Conservation (phyloP, 2,329 filamentous ascomycete species). For the Xylariaceae sp. region DNA sequence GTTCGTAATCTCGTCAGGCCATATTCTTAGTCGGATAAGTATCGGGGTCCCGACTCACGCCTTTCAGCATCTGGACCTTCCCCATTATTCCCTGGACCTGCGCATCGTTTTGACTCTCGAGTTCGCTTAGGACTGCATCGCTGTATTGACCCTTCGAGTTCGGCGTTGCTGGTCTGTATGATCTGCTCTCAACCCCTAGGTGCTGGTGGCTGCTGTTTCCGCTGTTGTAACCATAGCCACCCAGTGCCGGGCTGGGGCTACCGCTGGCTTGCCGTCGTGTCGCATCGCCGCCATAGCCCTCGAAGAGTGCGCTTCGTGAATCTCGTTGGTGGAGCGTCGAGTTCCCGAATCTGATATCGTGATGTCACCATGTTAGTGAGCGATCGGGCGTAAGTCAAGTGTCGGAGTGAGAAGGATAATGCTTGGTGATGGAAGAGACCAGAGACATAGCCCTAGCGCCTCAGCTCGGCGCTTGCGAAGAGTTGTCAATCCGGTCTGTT, state of each 20-base stretch:
- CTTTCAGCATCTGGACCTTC: conserved; percentile 86
- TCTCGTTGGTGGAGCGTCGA: conserved; percentile 72
- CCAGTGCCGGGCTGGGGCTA: conserved; percentile 41
- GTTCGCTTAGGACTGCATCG: conserved; percentile 83
- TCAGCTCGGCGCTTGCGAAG: not conserved
- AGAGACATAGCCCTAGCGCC: not conserved
- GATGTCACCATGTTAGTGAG: not conserved
- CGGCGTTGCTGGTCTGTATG: conserved; percentile 68
- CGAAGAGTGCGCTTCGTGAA: conserved; percentile 70
- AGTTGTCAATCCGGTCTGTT: not conserved
- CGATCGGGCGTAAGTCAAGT: conserved; percentile 1
- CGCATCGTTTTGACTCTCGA: conserved; percentile 92
- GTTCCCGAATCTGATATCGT: conserved; percentile 56
- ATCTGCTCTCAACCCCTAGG: conserved; percentile 30
- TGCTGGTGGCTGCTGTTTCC: conserved; percentile 24
- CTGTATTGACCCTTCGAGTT: conserved; percentile 85
- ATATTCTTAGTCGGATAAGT: not conserved
- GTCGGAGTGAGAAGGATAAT: not conserved
- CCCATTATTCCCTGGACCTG: conserved; percentile 87
- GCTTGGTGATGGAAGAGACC: not conserved
- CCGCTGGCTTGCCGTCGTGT: conserved; percentile 43
- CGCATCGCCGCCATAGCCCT: conserved; percentile 62
- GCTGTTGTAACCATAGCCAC: conserved; percentile 49
- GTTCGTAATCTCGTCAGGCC: not conserved
- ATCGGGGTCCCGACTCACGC: conserved; percentile 55